phyloP scores from a whole-genome alignment of 1,139 yeast species.

The Taphrina sp. region DNA sequence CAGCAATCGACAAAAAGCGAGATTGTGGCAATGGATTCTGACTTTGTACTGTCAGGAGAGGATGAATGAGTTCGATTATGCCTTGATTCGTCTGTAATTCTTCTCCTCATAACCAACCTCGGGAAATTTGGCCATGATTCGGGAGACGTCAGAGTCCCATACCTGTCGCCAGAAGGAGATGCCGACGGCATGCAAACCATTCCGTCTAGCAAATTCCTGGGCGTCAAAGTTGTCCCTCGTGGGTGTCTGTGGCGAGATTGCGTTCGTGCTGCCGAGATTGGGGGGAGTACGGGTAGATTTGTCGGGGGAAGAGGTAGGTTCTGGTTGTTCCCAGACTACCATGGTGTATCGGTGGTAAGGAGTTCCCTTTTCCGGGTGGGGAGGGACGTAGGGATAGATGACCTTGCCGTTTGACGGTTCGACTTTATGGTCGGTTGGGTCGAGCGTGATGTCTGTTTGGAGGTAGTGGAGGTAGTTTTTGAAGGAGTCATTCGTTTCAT shows the following conservation, averaged over 20 bases:
- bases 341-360: slow-evolving; percentile 79
- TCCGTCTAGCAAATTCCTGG: slow-evolving; percentile 58
- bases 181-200: slow-evolving; percentile 71
- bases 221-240: slow-evolving; percentile 57
- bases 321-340: slow-evolving; percentile 81
- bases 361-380: slow-evolving; percentile 84
- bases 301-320: slow-evolving; percentile 35
- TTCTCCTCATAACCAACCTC: slow-evolving; percentile 7
- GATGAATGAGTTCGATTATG: slow-evolving; percentile 11
- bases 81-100: slow-evolving; percentile 21
- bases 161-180: slow-evolving; percentile 88
- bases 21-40: too few relatives aligned
- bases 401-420: slow-evolving; percentile 52
- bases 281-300: slow-evolving; percentile 34
- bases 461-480: slow-evolving; percentile 78
- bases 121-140: slow-evolving; percentile 26
- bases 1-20: too few relatives aligned
- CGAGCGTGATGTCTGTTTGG: slow-evolving; percentile 60
- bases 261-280: too few relatives aligned
- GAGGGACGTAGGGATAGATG: slow-evolving; percentile 69
- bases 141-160: slow-evolving; percentile 54
- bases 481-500: slow-evolving; percentile 64
- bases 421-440: slow-evolving; percentile 59
- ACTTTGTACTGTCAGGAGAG: too few relatives aligned
- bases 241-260: slow-evolving; percentile 12